These are phyloP conservation scores for Cutaneotrichosporon spelunceum DNA, from an alignment of 1,284 basidiomycete species.

Conservation along the genomic window DNA sequence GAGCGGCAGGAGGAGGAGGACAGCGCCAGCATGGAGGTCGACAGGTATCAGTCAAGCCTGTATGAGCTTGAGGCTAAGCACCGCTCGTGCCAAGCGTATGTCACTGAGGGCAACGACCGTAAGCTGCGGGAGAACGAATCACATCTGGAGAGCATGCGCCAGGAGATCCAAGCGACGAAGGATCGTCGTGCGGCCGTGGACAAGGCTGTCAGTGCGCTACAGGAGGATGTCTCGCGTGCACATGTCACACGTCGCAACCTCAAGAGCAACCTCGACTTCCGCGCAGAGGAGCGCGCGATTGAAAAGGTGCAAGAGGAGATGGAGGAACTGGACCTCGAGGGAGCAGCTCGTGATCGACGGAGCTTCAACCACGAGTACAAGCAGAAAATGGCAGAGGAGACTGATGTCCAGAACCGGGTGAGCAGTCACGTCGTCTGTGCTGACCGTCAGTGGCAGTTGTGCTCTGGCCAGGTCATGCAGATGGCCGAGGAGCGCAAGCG, in stretches of 20 bases:
- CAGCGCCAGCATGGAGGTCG: conserved; percentile 35
- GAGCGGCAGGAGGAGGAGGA: conserved; percentile 39
- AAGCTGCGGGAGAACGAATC: conserved; percentile 63
- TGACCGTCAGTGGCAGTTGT: conserved; percentile 64
- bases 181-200: conserved; percentile 60
- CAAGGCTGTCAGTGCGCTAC: conserved; percentile 54
- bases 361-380: conserved; percentile 81
- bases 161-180: conserved; percentile 54
- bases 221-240: conserved; percentile 59
- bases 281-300: conserved; percentile 68
- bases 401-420: conserved; percentile 61
- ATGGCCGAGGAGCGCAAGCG: conserved; percentile 65
- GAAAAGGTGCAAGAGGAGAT: conserved; percentile 68
- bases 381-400: conserved; percentile 58
- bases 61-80: conserved; percentile 42
- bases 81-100: conserved; percentile 55
- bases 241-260: conserved; percentile 69
- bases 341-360: conserved; percentile 70
- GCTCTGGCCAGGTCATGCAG: conserved; percentile 79
- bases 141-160: conserved; percentile 55
- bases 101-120: conserved; percentile 64
- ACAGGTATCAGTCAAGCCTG: conserved; percentile 36
- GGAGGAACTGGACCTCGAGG: conserved; percentile 71
- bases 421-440: conserved; percentile 27
- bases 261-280: conserved; percentile 78